Conservation (phyloP, 2,329 filamentous ascomycete species). For the Aspergillus pseudoviridinutans region DNA sequence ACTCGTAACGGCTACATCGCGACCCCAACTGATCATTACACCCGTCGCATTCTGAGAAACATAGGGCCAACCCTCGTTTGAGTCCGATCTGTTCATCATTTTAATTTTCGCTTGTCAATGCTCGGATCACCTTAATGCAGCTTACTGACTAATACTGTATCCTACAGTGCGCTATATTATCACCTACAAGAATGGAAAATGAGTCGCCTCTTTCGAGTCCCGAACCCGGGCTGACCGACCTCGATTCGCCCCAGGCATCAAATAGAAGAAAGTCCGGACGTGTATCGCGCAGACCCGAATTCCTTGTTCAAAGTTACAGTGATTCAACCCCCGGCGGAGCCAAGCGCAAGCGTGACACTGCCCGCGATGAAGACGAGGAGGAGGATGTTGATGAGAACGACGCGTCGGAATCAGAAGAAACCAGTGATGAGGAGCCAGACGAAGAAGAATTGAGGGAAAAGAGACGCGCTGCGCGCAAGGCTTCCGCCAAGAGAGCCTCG, state of each 20-base stretch:
- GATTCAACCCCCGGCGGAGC: slow-evolving; percentile 24
- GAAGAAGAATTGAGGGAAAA: slow-evolving; percentile 49
- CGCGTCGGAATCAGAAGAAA: slow-evolving; percentile 36
- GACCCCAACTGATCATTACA: neutral
- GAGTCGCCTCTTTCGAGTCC: slow-evolving; percentile 21
- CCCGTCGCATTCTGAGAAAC: neutral
- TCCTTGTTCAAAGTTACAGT: slow-evolving; percentile 38
- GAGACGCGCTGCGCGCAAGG: slow-evolving; percentile 33
- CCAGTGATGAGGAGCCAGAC: slow-evolving; percentile 37
- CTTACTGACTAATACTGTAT: neutral
- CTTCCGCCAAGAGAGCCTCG: slow-evolving; percentile 29
- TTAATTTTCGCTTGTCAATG: neutral
- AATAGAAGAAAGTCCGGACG: slow-evolving; percentile 44
- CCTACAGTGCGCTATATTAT: neutral
- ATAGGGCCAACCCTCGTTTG: neutral
- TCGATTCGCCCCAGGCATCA: slow-evolving; percentile 21
- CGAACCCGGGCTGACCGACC: slow-evolving; percentile 12
- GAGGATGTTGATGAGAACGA: slow-evolving; percentile 27
- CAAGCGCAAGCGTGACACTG: slow-evolving; percentile 50
- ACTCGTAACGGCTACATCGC: neutral
- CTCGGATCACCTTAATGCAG: neutral
- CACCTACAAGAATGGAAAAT: slow-evolving; percentile 15
- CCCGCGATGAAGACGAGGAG: slow-evolving; percentile 33
- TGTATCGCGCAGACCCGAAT: slow-evolving; percentile 39
- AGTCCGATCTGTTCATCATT: neutral